Evolutionary conservation across 2,329 filamentous ascomycete genomes (phyloP).

Genomic region (Rhynchosporium agropyri): DNA sequence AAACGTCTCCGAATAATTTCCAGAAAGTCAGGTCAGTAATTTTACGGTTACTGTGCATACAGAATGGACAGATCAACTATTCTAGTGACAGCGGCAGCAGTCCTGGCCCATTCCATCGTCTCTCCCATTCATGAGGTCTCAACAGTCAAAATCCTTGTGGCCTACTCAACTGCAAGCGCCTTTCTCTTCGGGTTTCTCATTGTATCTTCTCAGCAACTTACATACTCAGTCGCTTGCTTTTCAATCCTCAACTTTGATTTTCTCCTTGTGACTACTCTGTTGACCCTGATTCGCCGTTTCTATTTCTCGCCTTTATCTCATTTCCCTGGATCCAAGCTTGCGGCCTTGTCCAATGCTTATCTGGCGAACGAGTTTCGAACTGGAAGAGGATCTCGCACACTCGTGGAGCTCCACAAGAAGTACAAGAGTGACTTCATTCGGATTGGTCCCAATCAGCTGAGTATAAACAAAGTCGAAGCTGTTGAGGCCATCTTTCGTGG

Average conservation of each 20-base stretch:
- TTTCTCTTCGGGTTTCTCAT: constrained; percentile 1
- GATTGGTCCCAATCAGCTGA: constrained; percentile 33
- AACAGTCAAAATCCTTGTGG: constrained; percentile 15
- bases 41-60: not conserved
- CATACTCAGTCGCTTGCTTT: not conserved
- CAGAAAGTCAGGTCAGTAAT: not conserved
- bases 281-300: constrained; percentile 30
- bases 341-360: constrained; percentile 35
- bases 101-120: constrained; percentile 17
- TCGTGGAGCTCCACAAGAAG: constrained; percentile 32
- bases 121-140: constrained; percentile 25
- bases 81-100: constrained; percentile 7
- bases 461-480: constrained; percentile 37
- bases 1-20: constrained; percentile 1
- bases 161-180: constrained; percentile 13
- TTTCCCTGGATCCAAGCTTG: constrained; percentile 35
- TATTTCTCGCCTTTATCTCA: constrained; percentile 38
- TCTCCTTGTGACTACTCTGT: constrained; percentile 8
- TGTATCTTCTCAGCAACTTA: not conserved
- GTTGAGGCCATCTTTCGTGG: constrained; percentile 26
- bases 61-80: constrained; percentile 11
- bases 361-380: constrained; percentile 24
- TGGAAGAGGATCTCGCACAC: constrained; percentile 22
- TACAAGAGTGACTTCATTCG: constrained; percentile 36
- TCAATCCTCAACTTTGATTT: constrained; percentile 19